phyloP scores from a whole-genome alignment of 2,329 filamentous ascomycete species.

The Chrysosporium keratinophilum region DNA sequence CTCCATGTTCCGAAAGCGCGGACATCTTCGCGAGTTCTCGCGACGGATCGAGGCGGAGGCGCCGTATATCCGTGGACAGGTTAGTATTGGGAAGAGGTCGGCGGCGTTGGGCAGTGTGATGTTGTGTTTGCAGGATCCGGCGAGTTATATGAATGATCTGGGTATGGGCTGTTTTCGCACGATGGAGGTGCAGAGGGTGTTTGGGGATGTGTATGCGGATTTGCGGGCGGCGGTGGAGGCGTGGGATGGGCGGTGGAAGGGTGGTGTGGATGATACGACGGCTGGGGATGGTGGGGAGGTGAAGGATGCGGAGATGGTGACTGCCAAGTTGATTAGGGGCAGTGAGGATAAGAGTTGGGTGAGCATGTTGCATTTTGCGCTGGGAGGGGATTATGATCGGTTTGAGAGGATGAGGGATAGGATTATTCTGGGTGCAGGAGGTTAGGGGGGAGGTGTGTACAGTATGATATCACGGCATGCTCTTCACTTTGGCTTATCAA shows the following conservation, averaged over 20 bases:
- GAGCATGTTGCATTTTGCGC: slow-evolving; percentile 13
- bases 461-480: background rate
- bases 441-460: background rate
- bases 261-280: background rate
- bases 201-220: slow-evolving; percentile 25
- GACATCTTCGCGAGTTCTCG: background rate
- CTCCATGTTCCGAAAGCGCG: slow-evolving; percentile 33
- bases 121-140: slow-evolving; percentile 50
- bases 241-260: slow-evolving; percentile 19
- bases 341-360: background rate
- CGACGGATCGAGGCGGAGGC: slow-evolving; percentile 10
- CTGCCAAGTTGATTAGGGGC: background rate
- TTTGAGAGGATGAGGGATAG: slow-evolving; percentile 16
- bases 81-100: slow-evolving; percentile 29
- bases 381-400: slow-evolving; percentile 16
- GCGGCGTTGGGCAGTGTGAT: slow-evolving; percentile 28
- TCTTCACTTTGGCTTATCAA: background rate
- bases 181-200: slow-evolving; percentile 40
- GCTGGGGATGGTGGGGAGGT: background rate
- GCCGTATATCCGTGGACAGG: slow-evolving; percentile 31
- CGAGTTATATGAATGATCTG: slow-evolving; percentile 48
- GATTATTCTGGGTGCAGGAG: slow-evolving; percentile 6
- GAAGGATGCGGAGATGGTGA: background rate
- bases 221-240: slow-evolving; percentile 20
- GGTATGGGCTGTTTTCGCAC: slow-evolving; percentile 42